Evolutionary conservation across 257 asterid genomes (phyloP), one percentile per base, ranked within the genome.

Genomic region (Fraxinus anomala): DNA sequence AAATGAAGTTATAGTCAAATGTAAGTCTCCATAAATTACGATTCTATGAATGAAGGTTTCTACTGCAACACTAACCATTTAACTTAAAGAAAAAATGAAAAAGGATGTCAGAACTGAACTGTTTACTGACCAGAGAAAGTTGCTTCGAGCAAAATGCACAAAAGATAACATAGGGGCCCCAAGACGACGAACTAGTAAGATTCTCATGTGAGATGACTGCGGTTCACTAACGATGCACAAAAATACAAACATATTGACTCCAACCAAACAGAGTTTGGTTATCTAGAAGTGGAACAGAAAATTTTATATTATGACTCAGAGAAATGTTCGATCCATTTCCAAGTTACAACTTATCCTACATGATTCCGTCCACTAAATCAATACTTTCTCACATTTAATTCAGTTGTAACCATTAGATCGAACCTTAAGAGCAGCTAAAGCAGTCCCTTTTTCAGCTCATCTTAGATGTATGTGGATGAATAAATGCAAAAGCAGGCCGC

Each of bases 121-220:
- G 65, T 11, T 19, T 54, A 1, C 65, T 54, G 26, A 54, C 8
- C 11, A 1, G 26, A 30, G 14, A 65, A 34, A 3, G n/a, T 44
- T 44, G 54, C 13, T 44, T 44, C 54, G 4, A 13, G n/a, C 1
- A 44, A 44, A 44, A 44, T 44, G 16, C 17, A 42, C 17, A 51
- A 66, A 23, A 36, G 72, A 26, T n/a, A n/a, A n/a, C n/a, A n/a
- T n/a, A n/a, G 63, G 2, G 68, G 66, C 21, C 56, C 66, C 77
- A 31, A 37, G 40, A 37, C 1, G 36, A 26, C 6, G 0, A 78
- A n/a, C 6, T 72, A 24, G 17, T 13, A 37, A 63, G 72, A 74
- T 34, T 67, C 1, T 16, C 8, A 14, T 0, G 23, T 13, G 61
- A 51, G 23, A 13, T 14, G n/a, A 49, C 19, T 49, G 19, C 4